Base-by-base conservation (phyloP, 352 stramenopile species). In the Phytophthora fragariae region DNA sequence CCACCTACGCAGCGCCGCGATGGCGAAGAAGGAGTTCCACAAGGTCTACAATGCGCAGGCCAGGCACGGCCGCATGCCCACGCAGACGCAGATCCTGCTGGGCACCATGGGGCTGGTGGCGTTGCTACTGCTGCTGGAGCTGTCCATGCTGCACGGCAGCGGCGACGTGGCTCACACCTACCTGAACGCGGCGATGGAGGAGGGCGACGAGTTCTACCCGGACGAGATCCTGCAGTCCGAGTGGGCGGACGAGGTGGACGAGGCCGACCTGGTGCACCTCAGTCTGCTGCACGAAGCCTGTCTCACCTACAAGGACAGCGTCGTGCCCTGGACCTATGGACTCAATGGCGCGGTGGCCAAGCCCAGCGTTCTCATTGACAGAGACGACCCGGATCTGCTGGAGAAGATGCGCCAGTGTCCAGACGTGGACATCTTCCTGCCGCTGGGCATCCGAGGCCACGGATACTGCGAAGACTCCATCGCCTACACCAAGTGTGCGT, bases 391-490 rank as follows among this genome's bases (percentile, higher is more conserved):
- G 21, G 14, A 76, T 57, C 57, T 93, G n/a, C 35, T 90, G 9
- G 73, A 85, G 5, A 76, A 83, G 53, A 77, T 93, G 39, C 66
- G 74, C 4, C 49, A 88, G 37, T 94, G 86, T 53, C 80, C 85
- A 0, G 77, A 84, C 47, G 69, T 93, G 27, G 86, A 94, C 65
- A 77, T 94, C 19, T 92, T 86, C 68, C 65, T 90, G n/a, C 84
- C 87, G 4, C 14, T 61, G 7, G 71, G 72, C 0, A 72, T 92
- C 31, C 76, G 85, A 17, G 75, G 75, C 19, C 73, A 90, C 29
- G 84, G 84, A 35, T 94, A 92, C 69, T 94, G 87, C 75, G 83
- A 94, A 65, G 87, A 94, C 59, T 81, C 77, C 1, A 79, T 87
- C 44, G 85, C 79, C 4, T 94, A 92, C 71, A 79, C 82, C 47